Percentiles rank a stretch among this genome's conserved stretches.
Conservation (phyloP, 2,329 filamentous ascomycete genomes). For the Incumbomyces lentus region DNA sequence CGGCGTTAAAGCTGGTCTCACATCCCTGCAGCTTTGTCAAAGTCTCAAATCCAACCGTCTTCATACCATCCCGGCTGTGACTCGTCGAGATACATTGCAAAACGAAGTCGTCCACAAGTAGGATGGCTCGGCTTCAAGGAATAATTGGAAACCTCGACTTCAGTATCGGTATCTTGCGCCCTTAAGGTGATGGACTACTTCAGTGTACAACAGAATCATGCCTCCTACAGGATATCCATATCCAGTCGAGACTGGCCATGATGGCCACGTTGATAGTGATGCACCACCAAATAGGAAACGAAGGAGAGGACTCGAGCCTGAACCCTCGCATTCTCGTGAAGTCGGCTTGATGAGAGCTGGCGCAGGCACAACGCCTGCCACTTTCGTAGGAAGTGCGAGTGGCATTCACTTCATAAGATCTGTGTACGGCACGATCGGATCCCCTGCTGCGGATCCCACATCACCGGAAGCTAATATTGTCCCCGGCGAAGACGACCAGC, state of each 20-base stretch:
- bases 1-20: no score
- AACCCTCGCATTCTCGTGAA: conserved; percentile 26
- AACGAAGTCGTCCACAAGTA: no score
- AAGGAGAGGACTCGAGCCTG: conserved; percentile 18
- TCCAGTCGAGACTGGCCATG: conserved; percentile 8
- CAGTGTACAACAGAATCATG: conserved; percentile 7
- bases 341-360: conserved; percentile 44
- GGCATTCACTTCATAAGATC: conserved; percentile 50
- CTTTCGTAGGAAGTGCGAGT: conserved; percentile 48
- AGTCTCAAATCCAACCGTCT: no score
- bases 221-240: neutral
- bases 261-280: conserved; percentile 6
- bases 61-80: no score
- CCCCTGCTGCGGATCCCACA: conserved; percentile 25
- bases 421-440: conserved; percentile 42
- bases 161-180: no score
- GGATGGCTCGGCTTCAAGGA: no score
- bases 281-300: conserved; percentile 22
- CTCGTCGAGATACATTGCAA: no score
- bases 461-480: conserved; percentile 35
- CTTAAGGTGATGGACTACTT: neutral
- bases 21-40: no score
- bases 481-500: conserved; percentile 48
- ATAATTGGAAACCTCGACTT: no score
- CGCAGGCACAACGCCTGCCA: conserved; percentile 37